Percentiles rank a stretch among this genome's conserved stretches.
Evolutionary conservation across 164 flowering plant genomes (phyloP).

Genomic region (Taxillus chinensis): DNA sequence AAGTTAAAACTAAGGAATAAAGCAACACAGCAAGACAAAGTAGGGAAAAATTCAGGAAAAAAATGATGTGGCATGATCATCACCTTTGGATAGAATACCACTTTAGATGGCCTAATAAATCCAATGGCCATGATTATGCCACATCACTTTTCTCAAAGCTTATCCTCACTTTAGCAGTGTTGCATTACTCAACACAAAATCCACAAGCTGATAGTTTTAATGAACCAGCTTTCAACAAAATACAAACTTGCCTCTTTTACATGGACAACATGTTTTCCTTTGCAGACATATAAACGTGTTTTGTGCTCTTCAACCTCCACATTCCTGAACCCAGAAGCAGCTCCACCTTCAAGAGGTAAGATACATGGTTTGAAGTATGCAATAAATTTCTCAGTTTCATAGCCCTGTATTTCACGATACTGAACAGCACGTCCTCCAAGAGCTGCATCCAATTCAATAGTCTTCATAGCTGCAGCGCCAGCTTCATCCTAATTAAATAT

Average conservation of each 20-base stretch:
- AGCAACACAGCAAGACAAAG: background rate
- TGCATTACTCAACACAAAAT: background rate
- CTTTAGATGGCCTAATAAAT: too few relatives aligned
- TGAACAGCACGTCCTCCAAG: conserved; percentile 99
- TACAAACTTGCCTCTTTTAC: conserved; percentile 83
- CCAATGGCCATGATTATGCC: too few relatives aligned
- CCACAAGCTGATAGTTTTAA: conserved; percentile 1
- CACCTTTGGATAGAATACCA: too few relatives aligned
- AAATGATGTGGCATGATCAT: too few relatives aligned
- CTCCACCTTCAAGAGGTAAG: conserved; percentile 91
- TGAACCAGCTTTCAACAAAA: background rate
- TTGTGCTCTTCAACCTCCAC: conserved; percentile 66
- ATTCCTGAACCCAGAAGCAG: conserved; percentile 88
- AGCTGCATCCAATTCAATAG: conserved; percentile 96
- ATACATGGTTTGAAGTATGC: conserved; percentile 98
- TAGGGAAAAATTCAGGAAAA: background rate
- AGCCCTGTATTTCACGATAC: conserved; percentile 97
- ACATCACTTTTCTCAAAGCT: too few relatives aligned
- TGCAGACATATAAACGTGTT: conserved; percentile 76
- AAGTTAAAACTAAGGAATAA: background rate
- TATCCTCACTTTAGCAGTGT: too few relatives aligned
- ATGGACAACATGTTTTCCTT: conserved; percentile 92
- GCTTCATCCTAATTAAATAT: conserved; percentile 75
- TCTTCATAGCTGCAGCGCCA: conserved; percentile 90
- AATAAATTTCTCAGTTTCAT: conserved; percentile 91